phyloP scores from a whole-genome alignment of 441 rosid genomes.

The Lepidium campestre region DNA sequence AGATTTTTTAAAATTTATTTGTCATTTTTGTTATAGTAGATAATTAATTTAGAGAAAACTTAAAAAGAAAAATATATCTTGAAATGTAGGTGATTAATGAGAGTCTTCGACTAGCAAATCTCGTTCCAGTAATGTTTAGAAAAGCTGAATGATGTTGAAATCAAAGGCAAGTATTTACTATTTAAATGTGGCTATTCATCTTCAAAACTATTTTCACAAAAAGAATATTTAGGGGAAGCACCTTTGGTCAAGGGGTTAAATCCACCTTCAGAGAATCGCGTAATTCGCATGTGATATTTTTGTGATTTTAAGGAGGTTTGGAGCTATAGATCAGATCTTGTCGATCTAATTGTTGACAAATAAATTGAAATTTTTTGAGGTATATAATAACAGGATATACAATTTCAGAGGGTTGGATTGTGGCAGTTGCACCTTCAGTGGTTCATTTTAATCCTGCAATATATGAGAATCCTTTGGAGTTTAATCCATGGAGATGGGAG shows the following conservation, averaged over 20 bases:
- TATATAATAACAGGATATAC: conserved; percentile 11
- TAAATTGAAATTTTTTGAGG: too few relatives aligned
- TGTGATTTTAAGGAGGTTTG: too few relatives aligned
- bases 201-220: neutral
- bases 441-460: neutral
- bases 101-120: neutral
- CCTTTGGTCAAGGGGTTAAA: too few relatives aligned
- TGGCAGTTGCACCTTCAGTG: neutral
- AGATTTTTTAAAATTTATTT: too few relatives aligned
- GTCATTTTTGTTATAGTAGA: too few relatives aligned
- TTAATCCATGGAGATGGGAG: conserved; percentile 13
- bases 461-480: neutral
- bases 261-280: too few relatives aligned
- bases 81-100: neutral
- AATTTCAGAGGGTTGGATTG: neutral
- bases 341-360: too few relatives aligned
- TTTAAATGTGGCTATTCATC: neutral
- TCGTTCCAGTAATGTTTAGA: neutral
- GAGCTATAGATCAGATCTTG: too few relatives aligned
- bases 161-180: neutral
- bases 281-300: too few relatives aligned
- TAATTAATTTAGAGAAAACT: too few relatives aligned
- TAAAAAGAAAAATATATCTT: neutral
- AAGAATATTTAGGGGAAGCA: too few relatives aligned
- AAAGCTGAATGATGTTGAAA: neutral